These are phyloP conservation scores for Fragosphaeria purpurea DNA, from an alignment of 2,329 filamentous ascomycete genomes.

Conservation along the genomic window DNA sequence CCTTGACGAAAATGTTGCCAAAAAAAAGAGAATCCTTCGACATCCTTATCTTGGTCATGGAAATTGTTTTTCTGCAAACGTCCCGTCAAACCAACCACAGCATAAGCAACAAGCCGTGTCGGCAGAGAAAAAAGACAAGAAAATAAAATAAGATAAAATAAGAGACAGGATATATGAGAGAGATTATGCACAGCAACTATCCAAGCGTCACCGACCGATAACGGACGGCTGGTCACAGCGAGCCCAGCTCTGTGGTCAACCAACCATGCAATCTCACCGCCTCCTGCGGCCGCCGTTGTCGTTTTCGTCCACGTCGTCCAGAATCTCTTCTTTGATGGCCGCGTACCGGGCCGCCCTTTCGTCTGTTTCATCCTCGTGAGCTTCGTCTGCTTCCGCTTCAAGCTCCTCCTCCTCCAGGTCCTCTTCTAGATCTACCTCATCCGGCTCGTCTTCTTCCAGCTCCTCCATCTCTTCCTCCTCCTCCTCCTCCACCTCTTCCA, in stretches of 20 bases:
- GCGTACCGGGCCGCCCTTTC: not conserved
- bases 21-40: too few relatives aligned
- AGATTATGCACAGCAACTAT: not conserved
- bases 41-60: too few relatives aligned
- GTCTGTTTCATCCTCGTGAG: slow-evolving; percentile 7
- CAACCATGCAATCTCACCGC: too few relatives aligned
- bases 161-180: not conserved
- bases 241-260: too few relatives aligned
- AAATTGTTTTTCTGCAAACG: too few relatives aligned
- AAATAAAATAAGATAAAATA: not conserved
- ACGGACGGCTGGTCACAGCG: too few relatives aligned
- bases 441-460: slow-evolving; percentile 4
- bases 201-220: too few relatives aligned
- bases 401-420: not conserved
- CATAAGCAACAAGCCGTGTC: not conserved
- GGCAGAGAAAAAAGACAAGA: not conserved
- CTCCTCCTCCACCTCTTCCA: not conserved
- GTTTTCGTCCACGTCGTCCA: slow-evolving; percentile 4
- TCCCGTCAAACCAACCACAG: not conserved
- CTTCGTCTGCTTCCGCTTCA: slow-evolving; percentile 4
- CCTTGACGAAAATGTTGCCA: too few relatives aligned
- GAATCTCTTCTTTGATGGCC: slow-evolving; percentile 4
- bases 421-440: slow-evolving; percentile 2
- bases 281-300: not conserved
- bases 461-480: not conserved